Evolutionary conservation across 441 rosid species (phyloP).

Genomic region (Erodium moschatum): DNA sequence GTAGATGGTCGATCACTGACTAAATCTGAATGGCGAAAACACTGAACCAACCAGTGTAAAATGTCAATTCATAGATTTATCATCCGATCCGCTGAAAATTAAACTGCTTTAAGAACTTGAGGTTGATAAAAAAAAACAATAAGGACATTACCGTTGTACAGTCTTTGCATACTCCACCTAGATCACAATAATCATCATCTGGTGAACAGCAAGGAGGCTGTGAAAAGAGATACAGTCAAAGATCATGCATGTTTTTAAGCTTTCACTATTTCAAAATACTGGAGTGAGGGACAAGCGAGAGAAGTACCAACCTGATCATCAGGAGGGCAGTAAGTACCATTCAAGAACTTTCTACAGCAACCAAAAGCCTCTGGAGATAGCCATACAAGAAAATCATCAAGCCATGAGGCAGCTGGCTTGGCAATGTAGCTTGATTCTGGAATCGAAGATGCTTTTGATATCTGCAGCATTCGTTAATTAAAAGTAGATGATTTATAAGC

Average conservation of each 20-base stretch:
- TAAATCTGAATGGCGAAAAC: slow-evolving; percentile 61
- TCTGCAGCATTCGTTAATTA: slow-evolving; percentile 28
- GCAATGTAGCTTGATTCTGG: slow-evolving; percentile 60
- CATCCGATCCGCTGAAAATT: neutral
- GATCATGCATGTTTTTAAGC: slow-evolving; percentile 13
- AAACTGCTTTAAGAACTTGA: neutral
- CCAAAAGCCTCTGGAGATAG: slow-evolving; percentile 66
- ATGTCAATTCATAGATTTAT: slow-evolving; percentile 22
- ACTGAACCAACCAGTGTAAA: slow-evolving; percentile 35
- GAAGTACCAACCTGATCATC: slow-evolving; percentile 50
- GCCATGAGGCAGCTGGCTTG: slow-evolving; percentile 70
- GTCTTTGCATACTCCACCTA: slow-evolving; percentile 57
- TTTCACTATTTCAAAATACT: slow-evolving; percentile 11
- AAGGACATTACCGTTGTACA: slow-evolving; percentile 53
- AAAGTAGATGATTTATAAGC: neutral
- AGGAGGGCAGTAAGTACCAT: slow-evolving; percentile 55
- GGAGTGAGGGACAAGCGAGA: neutral
- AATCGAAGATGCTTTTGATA: slow-evolving; percentile 47
- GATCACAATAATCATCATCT: slow-evolving; percentile 52
- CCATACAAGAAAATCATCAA: slow-evolving; percentile 65
- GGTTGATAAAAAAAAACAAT: slow-evolving; percentile 12
- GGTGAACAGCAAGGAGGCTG: slow-evolving; percentile 89
- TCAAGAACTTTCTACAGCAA: slow-evolving; percentile 54
- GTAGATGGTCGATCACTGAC: slow-evolving; percentile 51
- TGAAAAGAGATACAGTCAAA: slow-evolving; percentile 11